phyloP scores from a whole-genome alignment of 164 flowering plant species.

The Liriodendron chinense region DNA sequence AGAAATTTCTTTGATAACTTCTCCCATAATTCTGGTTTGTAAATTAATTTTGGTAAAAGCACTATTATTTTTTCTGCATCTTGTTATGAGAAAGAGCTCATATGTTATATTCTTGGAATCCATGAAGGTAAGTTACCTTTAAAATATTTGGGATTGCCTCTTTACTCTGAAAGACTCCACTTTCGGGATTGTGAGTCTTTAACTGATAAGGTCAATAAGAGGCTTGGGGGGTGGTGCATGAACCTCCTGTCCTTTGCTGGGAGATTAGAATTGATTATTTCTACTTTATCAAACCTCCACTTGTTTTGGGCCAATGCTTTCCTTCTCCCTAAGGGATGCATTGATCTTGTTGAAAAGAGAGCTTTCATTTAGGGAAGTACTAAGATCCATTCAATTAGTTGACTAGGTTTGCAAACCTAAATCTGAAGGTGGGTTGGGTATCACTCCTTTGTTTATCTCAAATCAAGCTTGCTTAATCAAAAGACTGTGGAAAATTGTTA shows the following conservation, averaged over 20 bases:
- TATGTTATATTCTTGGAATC: neutral
- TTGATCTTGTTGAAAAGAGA: neutral
- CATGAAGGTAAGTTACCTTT: neutral
- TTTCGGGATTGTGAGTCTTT: no score
- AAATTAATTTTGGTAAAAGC: neutral
- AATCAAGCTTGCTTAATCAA: neutral
- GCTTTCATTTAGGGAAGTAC: neutral
- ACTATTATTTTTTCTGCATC: neutral
- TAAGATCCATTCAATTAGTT: neutral
- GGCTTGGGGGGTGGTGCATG: no score
- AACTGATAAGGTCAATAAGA: no score
- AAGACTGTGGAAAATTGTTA: neutral
- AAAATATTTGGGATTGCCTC: neutral
- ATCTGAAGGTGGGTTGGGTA: neutral
- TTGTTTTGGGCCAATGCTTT: neutral
- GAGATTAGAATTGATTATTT: neutral
- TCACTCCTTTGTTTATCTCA: neutral
- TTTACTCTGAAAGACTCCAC: neutral
- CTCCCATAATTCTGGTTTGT: neutral
- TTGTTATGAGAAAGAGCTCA: neutral
- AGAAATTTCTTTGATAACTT: neutral
- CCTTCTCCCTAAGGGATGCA: neutral
- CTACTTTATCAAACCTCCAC: neutral
- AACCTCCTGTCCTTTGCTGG: neutral
- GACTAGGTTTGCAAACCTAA: neutral